Conservation (phyloP, 768 basidiomycete genomes). For the Lyophyllum semitale region DNA sequence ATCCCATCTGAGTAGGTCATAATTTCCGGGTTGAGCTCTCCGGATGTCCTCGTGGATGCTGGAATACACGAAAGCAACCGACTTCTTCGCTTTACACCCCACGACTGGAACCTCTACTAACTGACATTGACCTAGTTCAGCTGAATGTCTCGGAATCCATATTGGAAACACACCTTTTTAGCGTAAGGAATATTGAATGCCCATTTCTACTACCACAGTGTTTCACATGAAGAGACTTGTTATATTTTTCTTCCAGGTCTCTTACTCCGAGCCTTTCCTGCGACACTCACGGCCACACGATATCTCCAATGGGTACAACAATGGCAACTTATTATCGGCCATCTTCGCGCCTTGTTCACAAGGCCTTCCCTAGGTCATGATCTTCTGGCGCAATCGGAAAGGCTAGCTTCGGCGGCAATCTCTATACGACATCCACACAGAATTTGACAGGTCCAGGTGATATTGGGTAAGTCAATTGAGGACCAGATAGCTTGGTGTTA, state of each 20-base stretch:
- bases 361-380: slow-evolving; percentile 25
- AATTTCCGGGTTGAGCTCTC: slow-evolving; percentile 64
- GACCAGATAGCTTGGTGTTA: too few species aligned
- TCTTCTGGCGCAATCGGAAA: slow-evolving; percentile 29
- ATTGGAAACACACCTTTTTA: slow-evolving; percentile 61
- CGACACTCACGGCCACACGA: slow-evolving; percentile 32
- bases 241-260: not conserved
- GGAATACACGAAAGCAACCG: slow-evolving; percentile 61
- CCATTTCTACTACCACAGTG: slow-evolving; percentile 17
- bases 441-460: slow-evolving; percentile 56
- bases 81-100: slow-evolving; percentile 48
- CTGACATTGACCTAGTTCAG: slow-evolving; percentile 20
- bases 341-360: not conserved
- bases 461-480: slow-evolving; percentile 34
- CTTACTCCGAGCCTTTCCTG: not conserved
- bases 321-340: slow-evolving; percentile 20
- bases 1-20: slow-evolving; percentile 44
- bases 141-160: slow-evolving; percentile 78
- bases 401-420: slow-evolving; percentile 42
- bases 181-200: slow-evolving; percentile 27
- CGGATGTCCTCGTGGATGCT: slow-evolving; percentile 52
- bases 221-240: slow-evolving; percentile 34
- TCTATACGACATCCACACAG: slow-evolving; percentile 45
- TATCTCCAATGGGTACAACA: slow-evolving; percentile 34
- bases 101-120: slow-evolving; percentile 30